Percentiles rank a stretch among this genome's conserved stretches.
Conservation (phyloP, 768 basidiomycete genomes). For the Podaxis carcinomalis region DNA sequence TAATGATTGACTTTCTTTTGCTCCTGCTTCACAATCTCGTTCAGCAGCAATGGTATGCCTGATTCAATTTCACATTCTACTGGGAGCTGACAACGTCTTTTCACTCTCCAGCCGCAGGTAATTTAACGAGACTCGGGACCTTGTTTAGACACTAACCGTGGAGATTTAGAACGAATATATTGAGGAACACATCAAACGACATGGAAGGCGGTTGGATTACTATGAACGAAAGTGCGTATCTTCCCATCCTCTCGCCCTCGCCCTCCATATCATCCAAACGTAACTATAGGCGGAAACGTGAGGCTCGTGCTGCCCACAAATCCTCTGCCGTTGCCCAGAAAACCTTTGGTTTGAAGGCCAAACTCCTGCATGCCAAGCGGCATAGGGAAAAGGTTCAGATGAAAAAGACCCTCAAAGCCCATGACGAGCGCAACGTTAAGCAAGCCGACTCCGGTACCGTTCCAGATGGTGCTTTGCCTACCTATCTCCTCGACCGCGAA, state of each 20-base stretch:
- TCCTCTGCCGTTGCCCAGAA: constrained; percentile 87
- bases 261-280: neutral
- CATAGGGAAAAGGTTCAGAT: constrained; percentile 98
- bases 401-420: constrained; percentile 99
- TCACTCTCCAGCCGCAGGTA: constrained; percentile 61
- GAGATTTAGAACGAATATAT: constrained; percentile 90
- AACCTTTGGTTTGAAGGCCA: constrained; percentile 94
- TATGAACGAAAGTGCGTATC: constrained; percentile 85
- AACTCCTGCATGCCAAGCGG: constrained; percentile 94
- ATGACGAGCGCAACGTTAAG: constrained; percentile 98
- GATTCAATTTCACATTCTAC: neutral
- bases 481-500: constrained; percentile 95
- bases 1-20: neutral
- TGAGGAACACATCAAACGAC: constrained; percentile 96
- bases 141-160: neutral
- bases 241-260: constrained; percentile 7
- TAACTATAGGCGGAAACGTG: constrained; percentile 66
- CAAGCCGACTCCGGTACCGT: constrained; percentile 79
- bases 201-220: constrained; percentile 94
- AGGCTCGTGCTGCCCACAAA: constrained; percentile 73
- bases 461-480: constrained; percentile 89
- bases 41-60: constrained; percentile 37
- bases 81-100: constrained; percentile 14
- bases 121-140: neutral
- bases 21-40: constrained; percentile 18